Conservation (phyloP, 1,139 yeast species). For the Debaryomycetaceae sp. region DNA sequence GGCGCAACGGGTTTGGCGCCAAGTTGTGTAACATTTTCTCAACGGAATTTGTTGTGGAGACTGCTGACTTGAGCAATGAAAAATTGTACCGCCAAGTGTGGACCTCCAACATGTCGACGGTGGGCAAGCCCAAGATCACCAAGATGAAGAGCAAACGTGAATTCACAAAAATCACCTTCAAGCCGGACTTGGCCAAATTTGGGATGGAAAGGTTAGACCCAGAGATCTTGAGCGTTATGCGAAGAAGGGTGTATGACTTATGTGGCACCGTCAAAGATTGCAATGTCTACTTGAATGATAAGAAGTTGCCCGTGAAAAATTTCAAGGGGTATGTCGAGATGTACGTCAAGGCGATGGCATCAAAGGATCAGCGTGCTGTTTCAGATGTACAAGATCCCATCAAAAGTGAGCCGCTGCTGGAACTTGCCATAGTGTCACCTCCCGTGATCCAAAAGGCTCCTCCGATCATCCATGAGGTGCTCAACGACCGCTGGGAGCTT, state of each 20-base stretch:
- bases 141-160: conserved; percentile 60
- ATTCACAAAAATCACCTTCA: conserved; percentile 83
- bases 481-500: conserved; percentile 82
- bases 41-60: conserved; percentile 80
- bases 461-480: conserved; percentile 65
- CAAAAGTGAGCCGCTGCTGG: conserved; percentile 16
- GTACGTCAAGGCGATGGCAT: conserved; percentile 70
- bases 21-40: conserved; percentile 87
- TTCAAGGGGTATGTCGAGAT: conserved; percentile 88
- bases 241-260: conserved; percentile 92
- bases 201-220: conserved; percentile 79
- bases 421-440: not conserved
- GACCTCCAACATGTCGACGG: conserved; percentile 79
- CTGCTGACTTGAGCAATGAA: conserved; percentile 70
- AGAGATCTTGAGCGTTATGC: conserved; percentile 77
- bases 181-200: conserved; percentile 82
- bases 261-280: conserved; percentile 93
- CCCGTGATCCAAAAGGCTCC: too few relatives aligned
- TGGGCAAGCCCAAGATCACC: conserved; percentile 72
- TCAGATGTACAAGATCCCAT: conserved; percentile 9
- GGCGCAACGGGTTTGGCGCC: conserved; percentile 98
- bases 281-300: conserved; percentile 74
- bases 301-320: conserved; percentile 60
- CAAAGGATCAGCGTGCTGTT: conserved; percentile 32
- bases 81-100: conserved; percentile 76